Evolutionary conservation across 2,329 filamentous ascomycete species (phyloP), one percentile per base, ranked within the genome.

Genomic region (Penicillium janthinellum): DNA sequence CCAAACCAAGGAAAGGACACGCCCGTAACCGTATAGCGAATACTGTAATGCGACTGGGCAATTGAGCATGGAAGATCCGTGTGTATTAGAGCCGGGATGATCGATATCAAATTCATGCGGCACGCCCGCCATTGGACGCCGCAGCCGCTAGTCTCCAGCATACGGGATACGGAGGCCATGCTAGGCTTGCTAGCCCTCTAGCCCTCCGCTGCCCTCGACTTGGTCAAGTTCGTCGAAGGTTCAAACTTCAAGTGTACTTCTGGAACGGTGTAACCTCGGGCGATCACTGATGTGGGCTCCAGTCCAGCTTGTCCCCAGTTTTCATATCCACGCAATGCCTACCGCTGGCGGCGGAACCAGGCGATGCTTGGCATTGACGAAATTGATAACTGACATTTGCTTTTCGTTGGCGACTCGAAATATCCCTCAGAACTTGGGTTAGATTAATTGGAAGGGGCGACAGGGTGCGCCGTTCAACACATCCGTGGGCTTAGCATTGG

Each of bases 91-190:
- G 15, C 56, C 57, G 57, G 57, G 64, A 62, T 65, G 63, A 67
- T 63, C 62, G 52, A 66, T 67, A 68, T 66, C 63, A 66, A 66
- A 59, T 63, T n/a, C 49, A 60, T 64, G 59, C 58, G 56, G 58
- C 63, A 58, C 41, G 48, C 31, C 53, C 55, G 56, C 61, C 64
- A 68, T 67, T 68, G 66, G 66, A 66, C 60, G 65, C 66, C 63
- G 65, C 64, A 67, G 60, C 66, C 66, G 66, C 66, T 60, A 35
- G 52, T 52, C 60, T 64, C 64, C 65, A 64, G 58, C 51, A 39
- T 41, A 48, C 57, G 60, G 57, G 56, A 57, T 60, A 56, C 17
- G 22, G 48, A 42, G 48, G 54, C 55, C 55, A 57, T 49, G 31
- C 47, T 49, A 20, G 47, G 4, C n/a, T 20, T n/a, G 37, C 37